These are phyloP conservation scores for Platanthera zijinensis DNA, from an alignment of 106 monocot genomes.

Conservation along the genomic window DNA sequence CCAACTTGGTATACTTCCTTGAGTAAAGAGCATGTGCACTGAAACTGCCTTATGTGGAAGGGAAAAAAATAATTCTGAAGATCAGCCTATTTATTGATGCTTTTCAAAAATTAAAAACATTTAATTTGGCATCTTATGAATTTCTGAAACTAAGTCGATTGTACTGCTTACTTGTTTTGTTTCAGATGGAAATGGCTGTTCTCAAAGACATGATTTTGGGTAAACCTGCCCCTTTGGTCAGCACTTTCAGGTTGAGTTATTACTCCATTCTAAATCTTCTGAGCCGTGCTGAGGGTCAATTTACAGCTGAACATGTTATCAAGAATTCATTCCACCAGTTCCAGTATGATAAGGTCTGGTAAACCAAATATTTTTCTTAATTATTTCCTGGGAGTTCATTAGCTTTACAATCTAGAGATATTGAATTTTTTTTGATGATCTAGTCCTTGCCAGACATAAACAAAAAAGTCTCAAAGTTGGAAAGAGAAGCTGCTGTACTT, in stretches of 20 bases:
- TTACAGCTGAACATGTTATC: constrained; percentile 99
- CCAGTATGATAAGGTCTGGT: constrained; percentile 86
- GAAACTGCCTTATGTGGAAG: not conserved
- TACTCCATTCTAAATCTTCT: constrained; percentile 91
- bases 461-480: constrained; percentile 55
- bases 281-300: constrained; percentile 98
- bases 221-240: constrained; percentile 94
- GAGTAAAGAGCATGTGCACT: not conserved
- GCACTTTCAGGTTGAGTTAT: constrained; percentile 97
- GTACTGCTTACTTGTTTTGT: not conserved
- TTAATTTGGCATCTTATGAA: not conserved
- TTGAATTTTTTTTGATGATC: constrained; percentile 2
- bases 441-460: constrained; percentile 82
- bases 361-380: not conserved
- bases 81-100: not conserved
- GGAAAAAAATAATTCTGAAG: not conserved
- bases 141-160: not conserved
- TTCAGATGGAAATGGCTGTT: constrained; percentile 92
- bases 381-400: constrained; percentile 1
- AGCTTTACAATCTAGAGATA: not conserved
- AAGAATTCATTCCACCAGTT: constrained; percentile 98
- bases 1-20: too few species aligned
- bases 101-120: constrained; percentile 2
- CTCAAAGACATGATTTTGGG: constrained; percentile 95
- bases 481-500: constrained; percentile 78